Percentiles rank a stretch among this genome's conserved stretches.
These are phyloP conservation scores for Immersiella caudata DNA, from an alignment of 495 filamentous ascomycete species.

Conservation along the genomic window DNA sequence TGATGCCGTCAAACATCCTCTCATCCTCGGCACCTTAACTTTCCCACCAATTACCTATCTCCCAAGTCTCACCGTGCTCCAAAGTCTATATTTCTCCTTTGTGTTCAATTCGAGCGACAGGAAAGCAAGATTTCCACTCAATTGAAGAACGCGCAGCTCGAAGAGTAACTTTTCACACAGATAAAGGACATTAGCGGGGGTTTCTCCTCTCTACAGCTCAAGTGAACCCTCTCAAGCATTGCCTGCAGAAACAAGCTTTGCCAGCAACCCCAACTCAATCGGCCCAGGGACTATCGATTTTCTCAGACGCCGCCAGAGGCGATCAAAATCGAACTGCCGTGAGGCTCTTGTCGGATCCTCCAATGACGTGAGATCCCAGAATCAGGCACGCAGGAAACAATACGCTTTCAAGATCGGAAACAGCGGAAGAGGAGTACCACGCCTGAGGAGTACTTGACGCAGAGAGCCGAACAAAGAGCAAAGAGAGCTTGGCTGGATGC, in stretches of 20 bases:
- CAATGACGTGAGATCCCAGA: slow-evolving; percentile 7
- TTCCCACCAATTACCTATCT: too few relatives aligned
- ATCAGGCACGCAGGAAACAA: not conserved
- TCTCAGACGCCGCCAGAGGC: slow-evolving; percentile 12
- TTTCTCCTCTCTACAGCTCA: not conserved
- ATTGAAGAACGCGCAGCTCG: too few relatives aligned
- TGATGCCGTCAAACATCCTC: not conserved
- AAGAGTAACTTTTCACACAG: too few relatives aligned
- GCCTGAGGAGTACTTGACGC: slow-evolving; percentile 9
- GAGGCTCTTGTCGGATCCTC: slow-evolving; percentile 15
- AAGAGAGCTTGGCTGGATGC: slow-evolving; percentile 1
- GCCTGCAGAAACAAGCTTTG: slow-evolving; percentile 4
- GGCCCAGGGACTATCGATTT: not conserved
- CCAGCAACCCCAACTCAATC: slow-evolving; percentile 1
- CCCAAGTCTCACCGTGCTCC: too few relatives aligned
- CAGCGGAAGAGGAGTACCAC: slow-evolving; percentile 11
- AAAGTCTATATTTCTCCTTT: too few relatives aligned
- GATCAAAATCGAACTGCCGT: slow-evolving; percentile 18
- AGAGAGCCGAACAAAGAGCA: not conserved
- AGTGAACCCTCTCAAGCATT: not conserved
- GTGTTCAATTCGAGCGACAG: too few relatives aligned
- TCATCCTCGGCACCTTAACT: too few relatives aligned
- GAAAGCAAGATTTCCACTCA: too few relatives aligned
- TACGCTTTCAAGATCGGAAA: slow-evolving; percentile 18
- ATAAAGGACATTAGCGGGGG: too few relatives aligned